phyloP scores from a whole-genome alignment of 2,329 filamentous ascomycete species.

The Xylariales sp. region DNA sequence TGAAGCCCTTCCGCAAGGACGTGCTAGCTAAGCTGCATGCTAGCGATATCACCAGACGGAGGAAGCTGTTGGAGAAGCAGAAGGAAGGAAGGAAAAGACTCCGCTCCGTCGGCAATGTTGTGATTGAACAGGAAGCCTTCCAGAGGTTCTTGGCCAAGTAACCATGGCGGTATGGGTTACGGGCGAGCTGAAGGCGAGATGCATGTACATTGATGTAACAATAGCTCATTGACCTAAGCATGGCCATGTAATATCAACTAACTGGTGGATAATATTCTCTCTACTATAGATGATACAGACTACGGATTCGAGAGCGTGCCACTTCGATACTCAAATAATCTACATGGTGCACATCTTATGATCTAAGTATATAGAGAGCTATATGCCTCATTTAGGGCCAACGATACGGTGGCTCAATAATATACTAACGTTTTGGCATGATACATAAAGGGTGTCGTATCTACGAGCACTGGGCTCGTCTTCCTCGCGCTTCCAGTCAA shows the following conservation, averaged over 20 bases:
- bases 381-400: too few species aligned
- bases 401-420: too few species aligned
- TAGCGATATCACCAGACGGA: constrained; percentile 82
- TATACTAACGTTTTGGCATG: too few species aligned
- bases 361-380: too few species aligned
- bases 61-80: constrained; percentile 94
- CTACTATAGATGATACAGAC: background rate
- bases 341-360: too few species aligned
- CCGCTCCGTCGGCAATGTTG: constrained; percentile 85
- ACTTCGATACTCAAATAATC: background rate
- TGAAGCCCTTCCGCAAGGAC: constrained; percentile 97
- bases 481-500: too few species aligned
- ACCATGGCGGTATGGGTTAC: background rate
- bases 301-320: background rate
- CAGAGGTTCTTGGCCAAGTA: constrained; percentile 91
- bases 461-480: too few species aligned
- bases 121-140: constrained; percentile 96
- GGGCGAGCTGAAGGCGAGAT: background rate
- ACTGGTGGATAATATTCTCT: constrained; percentile 2
- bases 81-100: constrained; percentile 94
- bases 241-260: constrained; percentile 2
- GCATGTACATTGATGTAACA: constrained; percentile 24
- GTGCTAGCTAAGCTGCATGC: constrained; percentile 94
- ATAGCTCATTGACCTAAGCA: background rate
- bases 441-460: too few species aligned